phyloP scores from a whole-genome alignment of 768 basidiomycete species.

The Trametes cinnabarina region DNA sequence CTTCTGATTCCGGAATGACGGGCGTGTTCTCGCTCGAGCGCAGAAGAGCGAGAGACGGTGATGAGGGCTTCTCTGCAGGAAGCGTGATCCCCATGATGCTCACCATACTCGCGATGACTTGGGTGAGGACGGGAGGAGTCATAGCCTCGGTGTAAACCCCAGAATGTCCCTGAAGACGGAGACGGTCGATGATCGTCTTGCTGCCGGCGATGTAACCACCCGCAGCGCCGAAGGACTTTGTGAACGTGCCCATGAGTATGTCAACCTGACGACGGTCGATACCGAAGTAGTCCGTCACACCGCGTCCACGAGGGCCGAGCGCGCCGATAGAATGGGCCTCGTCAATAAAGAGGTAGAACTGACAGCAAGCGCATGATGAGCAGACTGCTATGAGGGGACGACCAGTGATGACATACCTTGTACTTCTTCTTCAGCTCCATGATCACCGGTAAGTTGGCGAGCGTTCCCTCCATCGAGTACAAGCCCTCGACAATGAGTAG shows the following conservation, averaged over 20 bases:
- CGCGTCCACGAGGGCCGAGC: slow-evolving; percentile 90
- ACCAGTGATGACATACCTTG: slow-evolving; percentile 61
- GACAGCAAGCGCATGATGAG: background rate
- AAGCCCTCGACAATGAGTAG: slow-evolving; percentile 91
- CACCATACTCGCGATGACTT: slow-evolving; percentile 89
- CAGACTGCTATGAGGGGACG: background rate
- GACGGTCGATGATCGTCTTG: slow-evolving; percentile 74
- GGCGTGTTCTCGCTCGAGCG: slow-evolving; percentile 29
- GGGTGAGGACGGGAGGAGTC: slow-evolving; percentile 86
- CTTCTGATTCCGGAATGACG: slow-evolving; percentile 47
- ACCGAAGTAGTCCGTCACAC: slow-evolving; percentile 92
- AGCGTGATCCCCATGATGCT: slow-evolving; percentile 88
- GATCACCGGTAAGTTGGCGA: slow-evolving; percentile 80
- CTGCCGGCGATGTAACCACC: slow-evolving; percentile 93
- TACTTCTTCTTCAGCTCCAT: slow-evolving; percentile 89
- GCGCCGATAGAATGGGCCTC: slow-evolving; percentile 99
- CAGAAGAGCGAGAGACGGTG: slow-evolving; percentile 34
- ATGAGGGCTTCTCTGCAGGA: slow-evolving; percentile 31
- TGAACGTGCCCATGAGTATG: slow-evolving; percentile 98
- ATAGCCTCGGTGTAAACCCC: slow-evolving; percentile 88
- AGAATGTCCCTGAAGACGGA: slow-evolving; percentile 80
- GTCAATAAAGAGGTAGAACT: slow-evolving; percentile 97
- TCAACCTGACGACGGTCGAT: slow-evolving; percentile 80
- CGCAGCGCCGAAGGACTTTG: slow-evolving; percentile 89
- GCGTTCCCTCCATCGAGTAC: slow-evolving; percentile 98